phyloP scores from a whole-genome alignment of 2,329 filamentous ascomycete genomes.

The Colletotrichum abscissum region DNA sequence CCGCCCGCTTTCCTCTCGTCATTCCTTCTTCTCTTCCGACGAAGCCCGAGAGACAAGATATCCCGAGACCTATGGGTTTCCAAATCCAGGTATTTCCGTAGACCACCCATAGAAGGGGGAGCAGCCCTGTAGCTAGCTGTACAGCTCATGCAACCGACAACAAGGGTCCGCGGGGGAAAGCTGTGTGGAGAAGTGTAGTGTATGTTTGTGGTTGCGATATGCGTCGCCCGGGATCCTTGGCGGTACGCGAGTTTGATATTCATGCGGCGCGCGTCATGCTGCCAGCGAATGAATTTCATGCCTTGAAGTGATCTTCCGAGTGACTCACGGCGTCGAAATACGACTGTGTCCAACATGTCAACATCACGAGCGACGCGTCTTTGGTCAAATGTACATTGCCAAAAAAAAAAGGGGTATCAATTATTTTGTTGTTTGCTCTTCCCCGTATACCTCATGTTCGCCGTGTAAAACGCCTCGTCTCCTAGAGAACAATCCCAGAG shows the following conservation, averaged over 20 bases:
- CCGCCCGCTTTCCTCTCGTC: not conserved
- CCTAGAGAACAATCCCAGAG: not conserved
- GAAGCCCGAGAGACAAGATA: not conserved
- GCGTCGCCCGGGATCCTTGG: not conserved
- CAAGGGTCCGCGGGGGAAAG: not conserved
- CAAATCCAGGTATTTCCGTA: not conserved
- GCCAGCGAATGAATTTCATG: not conserved
- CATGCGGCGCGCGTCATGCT: not conserved
- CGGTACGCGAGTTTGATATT: not conserved
- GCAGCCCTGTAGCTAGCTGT: not conserved
- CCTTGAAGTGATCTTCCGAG: not conserved
- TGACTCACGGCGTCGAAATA: not conserved
- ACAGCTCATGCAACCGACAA: not conserved
- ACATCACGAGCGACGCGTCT: not conserved
- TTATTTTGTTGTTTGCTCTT: constrained; percentile 23
- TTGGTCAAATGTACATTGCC: not conserved
- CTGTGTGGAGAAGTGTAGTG: not conserved
- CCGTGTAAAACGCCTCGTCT: constrained; percentile 21
- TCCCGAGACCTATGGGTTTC: not conserved
- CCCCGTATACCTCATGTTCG: not conserved
- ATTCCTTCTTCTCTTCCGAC: not conserved
- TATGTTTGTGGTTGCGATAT: not conserved
- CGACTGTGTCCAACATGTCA: not conserved
- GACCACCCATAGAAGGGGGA: not conserved
- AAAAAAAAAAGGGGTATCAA: constrained; percentile 28